Conservation (phyloP, 345 rosid genomes). For the Brassica juncea region DNA sequence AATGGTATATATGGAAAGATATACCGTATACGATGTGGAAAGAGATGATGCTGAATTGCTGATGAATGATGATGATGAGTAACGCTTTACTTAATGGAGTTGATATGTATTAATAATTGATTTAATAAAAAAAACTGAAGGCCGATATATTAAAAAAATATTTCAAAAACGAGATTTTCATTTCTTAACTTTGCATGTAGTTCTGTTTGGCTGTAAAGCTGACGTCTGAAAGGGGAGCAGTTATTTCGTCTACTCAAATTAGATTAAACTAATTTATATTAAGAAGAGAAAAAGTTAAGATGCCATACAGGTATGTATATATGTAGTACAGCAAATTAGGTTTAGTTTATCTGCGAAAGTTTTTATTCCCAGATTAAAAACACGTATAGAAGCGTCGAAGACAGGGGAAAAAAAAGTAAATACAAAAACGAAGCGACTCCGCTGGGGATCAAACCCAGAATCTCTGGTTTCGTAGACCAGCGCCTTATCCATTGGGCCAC, state of each 20-base stretch:
- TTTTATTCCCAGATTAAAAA: neutral
- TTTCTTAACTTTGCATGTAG: neutral
- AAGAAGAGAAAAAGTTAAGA: neutral
- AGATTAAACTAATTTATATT: neutral
- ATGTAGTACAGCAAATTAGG: neutral
- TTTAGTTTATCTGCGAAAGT: neutral
- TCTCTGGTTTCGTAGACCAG: slow-evolving; percentile 93
- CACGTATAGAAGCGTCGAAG: neutral
- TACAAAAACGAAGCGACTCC: neutral
- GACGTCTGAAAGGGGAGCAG: neutral
- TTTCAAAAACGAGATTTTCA: slow-evolving; percentile 23
- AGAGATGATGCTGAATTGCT: neutral
- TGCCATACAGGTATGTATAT: neutral
- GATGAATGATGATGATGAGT: too few species aligned
- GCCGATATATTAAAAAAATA: neutral
- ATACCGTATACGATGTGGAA: neutral
- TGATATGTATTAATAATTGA: neutral
- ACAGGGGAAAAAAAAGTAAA: neutral
- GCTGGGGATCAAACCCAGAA: slow-evolving; percentile 70
- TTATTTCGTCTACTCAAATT: neutral
- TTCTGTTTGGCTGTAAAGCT: neutral
- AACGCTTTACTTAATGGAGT: slow-evolving; percentile 17
- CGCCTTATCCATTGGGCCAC: slow-evolving; percentile 93
- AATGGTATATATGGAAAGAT: neutral
- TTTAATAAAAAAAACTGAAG: neutral